phyloP scores from a whole-genome alignment of 371 early-diverging fungal genomes.

The Dichotomocladium elegans region DNA sequence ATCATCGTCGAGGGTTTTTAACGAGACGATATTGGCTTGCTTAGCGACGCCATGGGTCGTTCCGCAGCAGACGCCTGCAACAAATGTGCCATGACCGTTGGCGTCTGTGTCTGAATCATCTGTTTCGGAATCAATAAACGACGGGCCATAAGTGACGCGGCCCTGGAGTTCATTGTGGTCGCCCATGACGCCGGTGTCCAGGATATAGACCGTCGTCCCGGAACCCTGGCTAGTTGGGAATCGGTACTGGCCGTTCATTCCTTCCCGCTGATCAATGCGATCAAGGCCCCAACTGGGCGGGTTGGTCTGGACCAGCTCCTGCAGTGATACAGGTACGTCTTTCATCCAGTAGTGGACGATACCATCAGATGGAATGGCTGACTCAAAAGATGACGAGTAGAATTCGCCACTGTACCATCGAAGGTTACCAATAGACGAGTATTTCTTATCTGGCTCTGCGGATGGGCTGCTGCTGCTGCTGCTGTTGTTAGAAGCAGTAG shows the following conservation, averaged over 20 bases:
- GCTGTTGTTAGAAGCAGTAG: background rate
- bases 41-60: slow-evolving; percentile 59
- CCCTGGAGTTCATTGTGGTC: slow-evolving; percentile 36
- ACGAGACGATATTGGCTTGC: slow-evolving; percentile 53
- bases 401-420: slow-evolving; percentile 37
- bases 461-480: slow-evolving; percentile 1
- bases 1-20: slow-evolving; percentile 55
- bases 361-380: slow-evolving; percentile 10
- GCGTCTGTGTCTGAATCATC: slow-evolving; percentile 8
- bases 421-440: slow-evolving; percentile 32
- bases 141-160: slow-evolving; percentile 24
- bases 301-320: slow-evolving; percentile 37
- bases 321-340: slow-evolving; percentile 32
- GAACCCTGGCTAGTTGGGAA: slow-evolving; percentile 29
- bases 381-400: slow-evolving; percentile 19
- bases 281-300: slow-evolving; percentile 47
- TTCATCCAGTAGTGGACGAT: slow-evolving; percentile 38
- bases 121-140: slow-evolving; percentile 9
- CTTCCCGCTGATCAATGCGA: slow-evolving; percentile 41
- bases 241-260: slow-evolving; percentile 30
- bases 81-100: slow-evolving; percentile 58
- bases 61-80: slow-evolving; percentile 62
- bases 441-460: too few relatives aligned
- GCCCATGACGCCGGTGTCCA: slow-evolving; percentile 29
- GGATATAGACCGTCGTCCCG: slow-evolving; percentile 35